These are phyloP conservation scores for Beta corolliflora DNA, from an alignment of 179 eudicot genomes.

Conservation along the genomic window DNA sequence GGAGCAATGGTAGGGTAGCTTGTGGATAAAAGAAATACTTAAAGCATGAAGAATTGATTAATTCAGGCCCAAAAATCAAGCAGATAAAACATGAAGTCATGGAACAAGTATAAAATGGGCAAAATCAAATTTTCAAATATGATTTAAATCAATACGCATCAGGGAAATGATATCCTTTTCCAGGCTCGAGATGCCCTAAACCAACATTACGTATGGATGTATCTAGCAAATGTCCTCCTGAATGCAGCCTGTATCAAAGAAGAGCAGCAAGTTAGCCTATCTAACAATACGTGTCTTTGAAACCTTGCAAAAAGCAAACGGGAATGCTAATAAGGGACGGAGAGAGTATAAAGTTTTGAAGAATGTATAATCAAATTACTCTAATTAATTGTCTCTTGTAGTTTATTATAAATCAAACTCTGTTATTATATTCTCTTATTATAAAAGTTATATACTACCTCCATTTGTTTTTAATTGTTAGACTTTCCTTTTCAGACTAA, in stretches of 20 bases:
- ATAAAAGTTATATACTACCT: no score
- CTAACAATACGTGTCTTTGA: no score
- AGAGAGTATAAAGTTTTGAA: no score
- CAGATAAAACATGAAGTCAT: background rate
- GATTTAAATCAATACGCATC: slow-evolving; percentile 56
- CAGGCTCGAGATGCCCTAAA: slow-evolving; percentile 62
- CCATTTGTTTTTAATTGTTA: no score
- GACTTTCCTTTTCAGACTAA: no score
- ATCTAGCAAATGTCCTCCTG: slow-evolving; percentile 92
- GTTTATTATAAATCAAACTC: no score
- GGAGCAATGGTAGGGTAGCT: background rate
- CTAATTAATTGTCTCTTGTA: no score
- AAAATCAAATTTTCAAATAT: background rate
- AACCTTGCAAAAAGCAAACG: no score
- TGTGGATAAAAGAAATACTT: background rate
- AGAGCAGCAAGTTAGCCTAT: background rate
- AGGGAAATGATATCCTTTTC: slow-evolving; percentile 80
- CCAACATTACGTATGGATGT: slow-evolving; percentile 61
- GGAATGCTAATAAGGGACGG: no score
- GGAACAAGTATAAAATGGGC: background rate
- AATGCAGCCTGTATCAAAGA: slow-evolving; percentile 65
- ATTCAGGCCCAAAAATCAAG: background rate
- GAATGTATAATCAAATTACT: no score
- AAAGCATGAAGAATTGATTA: background rate
- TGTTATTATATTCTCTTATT: no score